phyloP scores from a whole-genome alignment of 768 basidiomycete species.

The Podaxis sp. region DNA sequence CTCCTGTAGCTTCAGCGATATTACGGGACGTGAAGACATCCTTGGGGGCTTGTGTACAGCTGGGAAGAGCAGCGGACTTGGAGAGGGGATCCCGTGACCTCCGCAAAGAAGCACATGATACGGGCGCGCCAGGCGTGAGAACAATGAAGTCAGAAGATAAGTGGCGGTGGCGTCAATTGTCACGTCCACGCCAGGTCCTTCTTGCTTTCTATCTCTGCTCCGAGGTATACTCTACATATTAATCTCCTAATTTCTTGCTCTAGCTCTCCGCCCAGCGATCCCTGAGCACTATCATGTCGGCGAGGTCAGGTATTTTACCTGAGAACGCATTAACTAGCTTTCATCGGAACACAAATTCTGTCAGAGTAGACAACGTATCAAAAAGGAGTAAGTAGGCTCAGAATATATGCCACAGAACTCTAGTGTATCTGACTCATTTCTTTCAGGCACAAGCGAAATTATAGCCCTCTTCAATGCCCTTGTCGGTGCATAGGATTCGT shows the following conservation, averaged over 20 bases:
- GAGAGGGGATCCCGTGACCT: background rate
- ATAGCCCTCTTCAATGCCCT: slow-evolving; percentile 55
- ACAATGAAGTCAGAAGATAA: slow-evolving; percentile 11
- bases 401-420: background rate
- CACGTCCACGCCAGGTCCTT: slow-evolving; percentile 20
- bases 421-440: background rate
- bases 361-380: slow-evolving; percentile 51
- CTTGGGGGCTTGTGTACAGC: background rate
- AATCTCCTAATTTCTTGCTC: slow-evolving; percentile 10
- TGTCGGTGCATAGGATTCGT: slow-evolving; percentile 41
- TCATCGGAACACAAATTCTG: slow-evolving; percentile 32
- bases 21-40: slow-evolving; percentile 46
- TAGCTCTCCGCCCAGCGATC: slow-evolving; percentile 7
- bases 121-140: slow-evolving; percentile 5
- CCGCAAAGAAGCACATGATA: background rate
- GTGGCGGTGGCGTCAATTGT: background rate
- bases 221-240: slow-evolving; percentile 9
- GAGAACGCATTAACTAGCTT: slow-evolving; percentile 1
- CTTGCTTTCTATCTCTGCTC: slow-evolving; percentile 20
- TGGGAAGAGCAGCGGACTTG: too few relatives aligned
- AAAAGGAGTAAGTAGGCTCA: slow-evolving; percentile 30
- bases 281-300: slow-evolving; percentile 19
- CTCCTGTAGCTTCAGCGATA: slow-evolving; percentile 46
- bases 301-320: slow-evolving; percentile 31
- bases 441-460: slow-evolving; percentile 41